phyloP scores from a whole-genome alignment of 805 yeast genomes.

The Jamesozyma piceae region DNA sequence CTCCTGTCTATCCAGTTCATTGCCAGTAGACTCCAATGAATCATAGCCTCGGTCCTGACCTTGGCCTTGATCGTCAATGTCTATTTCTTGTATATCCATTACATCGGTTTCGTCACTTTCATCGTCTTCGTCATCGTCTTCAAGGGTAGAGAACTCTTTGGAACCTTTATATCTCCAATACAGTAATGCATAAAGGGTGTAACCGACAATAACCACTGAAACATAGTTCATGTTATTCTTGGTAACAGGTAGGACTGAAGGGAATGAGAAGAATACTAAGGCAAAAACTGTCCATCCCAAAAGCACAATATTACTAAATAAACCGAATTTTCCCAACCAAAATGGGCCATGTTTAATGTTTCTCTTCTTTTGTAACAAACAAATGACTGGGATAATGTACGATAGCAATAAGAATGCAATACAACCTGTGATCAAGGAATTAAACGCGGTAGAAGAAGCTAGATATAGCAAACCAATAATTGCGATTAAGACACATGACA shows the following conservation, averaged over 20 bases:
- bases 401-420: constrained; percentile 52
- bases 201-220: constrained; percentile 45
- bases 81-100: neutral
- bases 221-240: constrained; percentile 61
- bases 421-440: constrained; percentile 55
- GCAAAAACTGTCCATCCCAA: constrained; percentile 52
- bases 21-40: neutral
- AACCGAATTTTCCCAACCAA: constrained; percentile 53
- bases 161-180: constrained; percentile 44
- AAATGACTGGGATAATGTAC: constrained; percentile 47
- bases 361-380: constrained; percentile 35
- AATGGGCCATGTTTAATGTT: constrained; percentile 52
- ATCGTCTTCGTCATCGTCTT: constrained; percentile 20
- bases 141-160: constrained; percentile 27
- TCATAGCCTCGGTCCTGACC: neutral
- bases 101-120: constrained; percentile 6
- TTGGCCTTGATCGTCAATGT: neutral
- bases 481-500: constrained; percentile 46
- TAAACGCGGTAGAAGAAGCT: constrained; percentile 61
- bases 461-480: constrained; percentile 50
- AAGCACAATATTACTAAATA: constrained; percentile 40
- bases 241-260: constrained; percentile 52
- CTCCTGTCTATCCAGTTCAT: neutral
- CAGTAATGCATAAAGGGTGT: constrained; percentile 34
- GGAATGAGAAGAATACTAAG: constrained; percentile 54